phyloP scores from a whole-genome alignment of 2,329 filamentous ascomycete species.

The Dothideomycetidae sp. region DNA sequence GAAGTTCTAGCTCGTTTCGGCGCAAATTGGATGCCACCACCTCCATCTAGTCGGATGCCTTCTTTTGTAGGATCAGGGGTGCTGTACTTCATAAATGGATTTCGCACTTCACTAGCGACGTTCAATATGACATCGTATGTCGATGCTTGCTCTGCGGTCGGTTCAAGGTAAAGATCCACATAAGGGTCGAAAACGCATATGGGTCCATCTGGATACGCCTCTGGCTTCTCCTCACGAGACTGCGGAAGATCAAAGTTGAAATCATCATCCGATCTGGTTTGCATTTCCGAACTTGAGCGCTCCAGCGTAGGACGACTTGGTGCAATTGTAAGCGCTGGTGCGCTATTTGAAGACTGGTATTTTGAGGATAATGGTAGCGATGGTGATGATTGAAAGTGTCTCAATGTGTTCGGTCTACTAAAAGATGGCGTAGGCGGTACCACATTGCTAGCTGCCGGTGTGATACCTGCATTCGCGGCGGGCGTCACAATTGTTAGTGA shows the following conservation, averaged over 20 bases:
- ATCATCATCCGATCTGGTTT: conserved; percentile 27
- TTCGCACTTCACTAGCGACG: conserved; percentile 66
- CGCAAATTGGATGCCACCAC: conserved; percentile 22
- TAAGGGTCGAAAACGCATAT: conserved; percentile 68
- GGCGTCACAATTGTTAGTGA: conserved; percentile 59
- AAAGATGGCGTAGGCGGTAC: conserved; percentile 45
- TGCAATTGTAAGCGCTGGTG: conserved; percentile 25
- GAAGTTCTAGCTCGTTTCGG: conserved; percentile 14
- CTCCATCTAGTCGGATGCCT: conserved; percentile 21
- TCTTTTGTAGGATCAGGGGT: conserved; percentile 16
- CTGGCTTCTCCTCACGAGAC: conserved; percentile 55
- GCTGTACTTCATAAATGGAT: conserved; percentile 45
- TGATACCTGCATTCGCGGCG: conserved; percentile 43
- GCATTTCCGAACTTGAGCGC: conserved; percentile 4
- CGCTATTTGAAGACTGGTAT: conserved; percentile 1
- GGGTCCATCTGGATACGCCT: conserved; percentile 68
- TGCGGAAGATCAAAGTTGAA: conserved; percentile 41
- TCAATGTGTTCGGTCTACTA: conserved; percentile 35
- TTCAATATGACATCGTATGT: conserved; percentile 75
- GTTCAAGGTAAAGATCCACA: conserved; percentile 67
- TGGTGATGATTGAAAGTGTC: conserved; percentile 49
- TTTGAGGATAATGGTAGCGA: conserved; percentile 34
- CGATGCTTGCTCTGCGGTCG: conserved; percentile 60
- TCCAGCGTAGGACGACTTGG: conserved; percentile 1
- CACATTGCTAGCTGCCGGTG: conserved; percentile 40